phyloP scores from a whole-genome alignment of 345 rosid species.

The Garcia nutans region DNA sequence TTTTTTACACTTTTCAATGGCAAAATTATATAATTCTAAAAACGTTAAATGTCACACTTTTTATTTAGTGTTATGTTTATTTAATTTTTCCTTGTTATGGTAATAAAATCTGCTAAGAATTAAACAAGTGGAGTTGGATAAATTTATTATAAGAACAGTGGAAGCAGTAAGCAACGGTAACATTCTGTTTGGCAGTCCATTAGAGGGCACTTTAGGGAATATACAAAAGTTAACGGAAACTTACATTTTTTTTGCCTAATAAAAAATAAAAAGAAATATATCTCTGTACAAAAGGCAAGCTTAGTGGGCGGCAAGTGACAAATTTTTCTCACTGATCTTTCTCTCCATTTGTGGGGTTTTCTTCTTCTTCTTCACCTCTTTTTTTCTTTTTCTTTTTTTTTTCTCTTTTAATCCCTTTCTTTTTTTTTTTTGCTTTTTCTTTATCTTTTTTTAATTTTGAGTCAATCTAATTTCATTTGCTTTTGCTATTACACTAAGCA shows the following conservation, averaged over 20 bases:
- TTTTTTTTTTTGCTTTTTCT: no score
- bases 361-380: neutral
- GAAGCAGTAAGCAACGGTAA: constrained; percentile 45
- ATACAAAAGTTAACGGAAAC: constrained; percentile 36
- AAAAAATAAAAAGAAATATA: neutral
- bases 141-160: constrained; percentile 15
- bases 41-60: no score
- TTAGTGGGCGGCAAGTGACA: constrained; percentile 39
- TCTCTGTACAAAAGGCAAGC: neutral
- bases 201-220: constrained; percentile 44
- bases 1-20: neutral
- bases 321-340: neutral
- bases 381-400: constrained; percentile 8
- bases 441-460: no score
- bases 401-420: constrained; percentile 16
- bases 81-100: neutral
- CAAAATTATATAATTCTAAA: no score
- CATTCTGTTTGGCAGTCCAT: constrained; percentile 39
- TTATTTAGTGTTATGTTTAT: no score
- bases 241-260: constrained; percentile 10
- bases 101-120: neutral
- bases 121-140: constrained; percentile 8
- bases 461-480: constrained; percentile 15
- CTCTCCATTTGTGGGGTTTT: constrained; percentile 1
- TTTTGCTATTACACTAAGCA: constrained; percentile 11